Evolutionary conservation across 306 rosid genomes (phyloP).

Genomic region (Pachyrhizus erosus): DNA sequence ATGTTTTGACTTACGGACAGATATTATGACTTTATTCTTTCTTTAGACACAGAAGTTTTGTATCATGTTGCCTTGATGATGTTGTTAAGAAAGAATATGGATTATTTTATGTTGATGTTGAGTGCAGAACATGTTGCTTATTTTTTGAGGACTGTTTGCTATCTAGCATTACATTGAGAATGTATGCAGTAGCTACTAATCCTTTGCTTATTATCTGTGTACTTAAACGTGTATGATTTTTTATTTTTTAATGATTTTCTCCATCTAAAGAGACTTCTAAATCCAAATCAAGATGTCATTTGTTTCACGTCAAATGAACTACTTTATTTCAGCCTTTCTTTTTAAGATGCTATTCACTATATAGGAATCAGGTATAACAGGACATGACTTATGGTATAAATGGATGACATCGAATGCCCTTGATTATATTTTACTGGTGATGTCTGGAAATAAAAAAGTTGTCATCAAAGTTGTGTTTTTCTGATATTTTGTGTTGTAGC

Average conservation of each 20-base stretch:
- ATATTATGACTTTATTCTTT: background rate
- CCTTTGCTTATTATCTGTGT: background rate
- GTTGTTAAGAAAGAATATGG: background rate
- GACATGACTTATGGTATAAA: background rate
- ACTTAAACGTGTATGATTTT: background rate
- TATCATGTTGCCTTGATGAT: slow-evolving; percentile 18
- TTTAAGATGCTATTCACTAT: background rate
- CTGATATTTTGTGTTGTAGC: background rate
- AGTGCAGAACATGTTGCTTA: background rate
- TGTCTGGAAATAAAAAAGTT: background rate
- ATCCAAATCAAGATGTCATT: background rate
- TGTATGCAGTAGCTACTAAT: background rate
- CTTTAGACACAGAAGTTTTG: background rate
- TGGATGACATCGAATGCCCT: background rate
- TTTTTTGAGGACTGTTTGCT: background rate
- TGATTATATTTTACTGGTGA: slow-evolving; percentile 1
- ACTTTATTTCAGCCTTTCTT: background rate
- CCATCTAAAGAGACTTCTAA: background rate
- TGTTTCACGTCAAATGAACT: background rate
- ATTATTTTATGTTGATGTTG: background rate
- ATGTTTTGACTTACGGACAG: background rate
- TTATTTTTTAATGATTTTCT: background rate
- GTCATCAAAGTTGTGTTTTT: background rate
- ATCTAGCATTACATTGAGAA: background rate
- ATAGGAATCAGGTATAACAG: slow-evolving; percentile 6